These are phyloP conservation scores for Candida dendrica DNA, from an alignment of 805 yeast species.

Conservation along the genomic window DNA sequence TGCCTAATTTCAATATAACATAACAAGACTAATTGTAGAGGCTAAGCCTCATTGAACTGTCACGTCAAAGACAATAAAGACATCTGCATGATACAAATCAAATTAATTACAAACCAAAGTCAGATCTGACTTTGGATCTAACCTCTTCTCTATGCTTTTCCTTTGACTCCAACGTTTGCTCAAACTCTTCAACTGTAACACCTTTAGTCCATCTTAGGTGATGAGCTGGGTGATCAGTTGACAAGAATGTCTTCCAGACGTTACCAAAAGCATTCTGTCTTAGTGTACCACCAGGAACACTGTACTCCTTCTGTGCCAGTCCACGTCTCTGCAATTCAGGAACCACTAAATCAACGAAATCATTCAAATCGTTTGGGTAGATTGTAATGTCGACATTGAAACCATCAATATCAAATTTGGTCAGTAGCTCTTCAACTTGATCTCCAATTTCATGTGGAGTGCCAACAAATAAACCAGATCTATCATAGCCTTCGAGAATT, in stretches of 20 bases:
- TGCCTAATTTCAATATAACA: too few species aligned
- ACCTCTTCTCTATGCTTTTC: background rate
- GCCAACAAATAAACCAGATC: slow-evolving; percentile 31
- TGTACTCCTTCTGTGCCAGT: slow-evolving; percentile 30
- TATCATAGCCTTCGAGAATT: slow-evolving; percentile 12
- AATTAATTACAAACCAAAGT: too few species aligned
- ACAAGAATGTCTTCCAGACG: slow-evolving; percentile 4
- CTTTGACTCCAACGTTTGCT: slow-evolving; percentile 2
- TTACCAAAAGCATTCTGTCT: slow-evolving; percentile 29
- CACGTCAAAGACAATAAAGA: too few species aligned
- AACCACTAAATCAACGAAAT: slow-evolving; percentile 28
- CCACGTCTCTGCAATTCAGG: slow-evolving; percentile 32
- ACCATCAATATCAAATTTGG: slow-evolving; percentile 33
- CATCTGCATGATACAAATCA: too few species aligned
- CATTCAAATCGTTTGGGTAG: slow-evolving; percentile 31
- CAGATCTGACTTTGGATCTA: too few species aligned
- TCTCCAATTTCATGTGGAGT: slow-evolving; percentile 31
- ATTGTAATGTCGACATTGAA: slow-evolving; percentile 33
- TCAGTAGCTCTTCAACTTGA: slow-evolving; percentile 32
- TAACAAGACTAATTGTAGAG: too few species aligned
- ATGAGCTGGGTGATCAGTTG: slow-evolving; percentile 16
- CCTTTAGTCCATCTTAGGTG: slow-evolving; percentile 17
- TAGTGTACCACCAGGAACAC: slow-evolving; percentile 24
- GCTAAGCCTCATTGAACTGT: too few species aligned
- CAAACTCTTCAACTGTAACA: slow-evolving; percentile 21